These are phyloP conservation scores for Eragrostis tef DNA, from an alignment of 202 grass and related monocot species.

Conservation along the genomic window DNA sequence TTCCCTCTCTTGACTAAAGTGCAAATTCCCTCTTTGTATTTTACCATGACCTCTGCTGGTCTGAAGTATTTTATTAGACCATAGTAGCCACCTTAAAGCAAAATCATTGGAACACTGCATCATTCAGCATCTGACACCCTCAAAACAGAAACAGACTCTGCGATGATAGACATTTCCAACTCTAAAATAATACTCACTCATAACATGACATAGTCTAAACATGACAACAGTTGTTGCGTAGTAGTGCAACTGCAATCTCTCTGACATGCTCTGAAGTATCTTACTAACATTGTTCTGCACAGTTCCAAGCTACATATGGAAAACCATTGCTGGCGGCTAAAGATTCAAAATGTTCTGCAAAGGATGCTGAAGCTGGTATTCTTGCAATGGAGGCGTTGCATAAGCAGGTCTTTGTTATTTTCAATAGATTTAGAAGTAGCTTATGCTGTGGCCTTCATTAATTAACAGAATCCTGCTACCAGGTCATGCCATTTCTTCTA, in stretches of 20 bases:
- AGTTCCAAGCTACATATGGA: constrained; percentile 97
- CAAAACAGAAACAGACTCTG: not conserved
- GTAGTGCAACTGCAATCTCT: not conserved
- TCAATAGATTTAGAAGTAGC: constrained; percentile 40
- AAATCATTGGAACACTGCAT: not conserved
- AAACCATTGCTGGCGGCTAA: constrained; percentile 90
- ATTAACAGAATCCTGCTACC: constrained; percentile 38
- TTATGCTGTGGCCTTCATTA: not conserved
- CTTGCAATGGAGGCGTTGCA: constrained; percentile 99
- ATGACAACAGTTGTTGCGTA: not conserved
- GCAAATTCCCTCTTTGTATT: constrained; percentile 22
- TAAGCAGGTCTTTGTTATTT: constrained; percentile 73
- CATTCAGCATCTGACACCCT: not conserved
- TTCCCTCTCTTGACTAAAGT: not conserved
- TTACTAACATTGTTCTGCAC: constrained; percentile 36
- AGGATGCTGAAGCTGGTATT: constrained; percentile 97
- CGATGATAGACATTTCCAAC: not conserved
- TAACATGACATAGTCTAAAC: not conserved
- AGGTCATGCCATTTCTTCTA: constrained; percentile 99
- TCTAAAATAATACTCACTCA: not conserved
- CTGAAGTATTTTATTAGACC: constrained; percentile 15
- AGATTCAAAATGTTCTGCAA: constrained; percentile 98
- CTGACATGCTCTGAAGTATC: not conserved
- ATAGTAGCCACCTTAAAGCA: not conserved
- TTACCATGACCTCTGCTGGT: constrained; percentile 37